These are phyloP conservation scores for Coprinellus aureogranulatus DNA, from an alignment of 768 basidiomycete species.

Conservation along the genomic window DNA sequence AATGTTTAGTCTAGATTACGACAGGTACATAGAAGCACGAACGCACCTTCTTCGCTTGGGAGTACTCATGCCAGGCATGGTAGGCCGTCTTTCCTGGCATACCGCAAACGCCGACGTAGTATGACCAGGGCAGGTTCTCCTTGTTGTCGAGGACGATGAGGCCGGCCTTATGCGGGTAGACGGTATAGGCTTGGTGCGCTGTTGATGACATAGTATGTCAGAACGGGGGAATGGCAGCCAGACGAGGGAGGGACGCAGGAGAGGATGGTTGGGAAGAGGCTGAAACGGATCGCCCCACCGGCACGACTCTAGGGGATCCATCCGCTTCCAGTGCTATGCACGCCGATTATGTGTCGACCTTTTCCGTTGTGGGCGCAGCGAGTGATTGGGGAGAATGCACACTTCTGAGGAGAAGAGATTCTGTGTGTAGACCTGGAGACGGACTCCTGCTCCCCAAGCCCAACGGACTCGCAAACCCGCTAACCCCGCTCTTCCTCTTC, in stretches of 20 bases:
- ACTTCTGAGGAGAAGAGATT: too few relatives aligned
- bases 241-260: too few relatives aligned
- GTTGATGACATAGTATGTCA: too few relatives aligned
- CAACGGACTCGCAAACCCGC: conserved; percentile 65
- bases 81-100: conserved; percentile 29
- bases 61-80: conserved; percentile 26
- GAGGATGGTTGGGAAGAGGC: too few relatives aligned
- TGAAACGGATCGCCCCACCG: too few relatives aligned
- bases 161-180: conserved; percentile 13
- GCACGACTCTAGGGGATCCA: too few relatives aligned
- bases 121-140: conserved; percentile 39
- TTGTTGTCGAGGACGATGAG: conserved; percentile 31
- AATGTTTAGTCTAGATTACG: background rate
- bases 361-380: too few relatives aligned
- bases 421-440: conserved; percentile 47
- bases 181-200: conserved; percentile 35
- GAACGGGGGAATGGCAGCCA: too few relatives aligned
- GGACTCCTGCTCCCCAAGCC: conserved; percentile 67
- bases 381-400: too few relatives aligned
- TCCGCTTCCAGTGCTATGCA: too few relatives aligned
- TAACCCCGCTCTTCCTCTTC: too few relatives aligned
- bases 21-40: background rate
- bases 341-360: too few relatives aligned
- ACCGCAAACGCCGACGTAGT: conserved; percentile 38
- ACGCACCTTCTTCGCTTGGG: conserved; percentile 29